Evolutionary conservation across 2,329 filamentous ascomycete species (phyloP), one percentile per base, ranked within the genome.

Genomic region (Orbilia ellipsospora): DNA sequence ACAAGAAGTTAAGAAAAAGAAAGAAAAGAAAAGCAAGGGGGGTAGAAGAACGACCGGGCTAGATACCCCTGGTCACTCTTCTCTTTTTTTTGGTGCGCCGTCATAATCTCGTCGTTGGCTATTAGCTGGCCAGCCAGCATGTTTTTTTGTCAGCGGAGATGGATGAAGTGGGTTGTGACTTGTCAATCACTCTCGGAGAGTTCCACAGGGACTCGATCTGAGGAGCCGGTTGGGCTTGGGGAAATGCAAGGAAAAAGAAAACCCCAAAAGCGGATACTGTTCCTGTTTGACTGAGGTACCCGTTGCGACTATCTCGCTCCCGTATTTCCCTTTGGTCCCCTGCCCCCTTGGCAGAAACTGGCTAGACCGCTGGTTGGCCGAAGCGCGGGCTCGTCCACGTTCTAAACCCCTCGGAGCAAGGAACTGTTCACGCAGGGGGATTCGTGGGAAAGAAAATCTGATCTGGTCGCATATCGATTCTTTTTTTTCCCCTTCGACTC

Each of bases 161-260:
- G 61, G 62, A 28, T 36, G 31, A 36, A 36, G 31, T 36, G 31
- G 31, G 31, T 36, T 62, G 64, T 75, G 72, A 75, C 64, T 75
- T 75, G 72, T 75, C 72, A 75, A 75, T 69, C 72, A 63, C 64
- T 68, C 54, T 75, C 72, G 72, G 72, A 75, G 63, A 75, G 50
- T 69, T 75, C 64, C 72, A 69, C n/a, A 48, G 45, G 45, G 44
- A 62, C 28, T 26, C 48, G 18, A 44, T 60, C 64, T 23, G 26
- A 28, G 51, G 23, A 23, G 23, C 23, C 23, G 23, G 23, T 23
- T 23, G 23, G 23, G 23, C 23, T 23, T 23, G 23, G 5, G 10
- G 10, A 36, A 36, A 36, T 36, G 10, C 44, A 18, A 48, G 44
- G 45, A 67, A 67, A 67, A 67, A 40, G 31, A 59, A 59, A 36